Conservation (phyloP, 768 basidiomycete species). For the Phylloporus sp. region DNA sequence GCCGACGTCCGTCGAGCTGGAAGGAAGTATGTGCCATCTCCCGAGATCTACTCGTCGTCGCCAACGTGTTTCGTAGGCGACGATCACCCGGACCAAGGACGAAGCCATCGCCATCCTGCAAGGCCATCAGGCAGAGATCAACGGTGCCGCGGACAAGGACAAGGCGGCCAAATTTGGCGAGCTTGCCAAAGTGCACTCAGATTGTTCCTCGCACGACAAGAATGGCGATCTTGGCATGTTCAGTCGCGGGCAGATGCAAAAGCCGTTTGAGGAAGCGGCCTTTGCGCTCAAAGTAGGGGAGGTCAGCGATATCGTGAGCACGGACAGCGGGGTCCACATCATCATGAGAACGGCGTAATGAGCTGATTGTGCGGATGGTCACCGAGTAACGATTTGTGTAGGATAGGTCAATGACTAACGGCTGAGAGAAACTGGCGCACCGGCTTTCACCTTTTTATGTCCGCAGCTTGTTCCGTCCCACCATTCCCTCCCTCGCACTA, state of each 20-base stretch:
- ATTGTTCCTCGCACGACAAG: constrained; percentile 81
- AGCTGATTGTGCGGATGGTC: constrained; percentile 20
- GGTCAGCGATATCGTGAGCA: constrained; percentile 77
- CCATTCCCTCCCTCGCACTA: too few species aligned
- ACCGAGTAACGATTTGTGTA: background rate
- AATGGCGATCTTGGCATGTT: constrained; percentile 90
- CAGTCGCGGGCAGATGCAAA: constrained; percentile 88
- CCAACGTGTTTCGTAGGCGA: constrained; percentile 37
- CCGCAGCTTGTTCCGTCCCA: background rate
- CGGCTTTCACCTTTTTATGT: background rate
- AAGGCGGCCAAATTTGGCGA: constrained; percentile 62
- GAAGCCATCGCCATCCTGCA: constrained; percentile 82
- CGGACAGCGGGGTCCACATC: constrained; percentile 94
- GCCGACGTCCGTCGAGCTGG: constrained; percentile 77
- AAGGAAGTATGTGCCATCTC: constrained; percentile 55
- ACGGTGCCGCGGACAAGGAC: constrained; percentile 33
- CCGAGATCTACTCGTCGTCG: background rate
- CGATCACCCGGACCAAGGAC: constrained; percentile 82
- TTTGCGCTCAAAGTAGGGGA: constrained; percentile 66
- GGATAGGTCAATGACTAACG: background rate
- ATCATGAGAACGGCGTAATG: constrained; percentile 75
- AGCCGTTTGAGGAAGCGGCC: constrained; percentile 89
- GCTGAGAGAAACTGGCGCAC: background rate
- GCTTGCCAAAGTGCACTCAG: constrained; percentile 73
- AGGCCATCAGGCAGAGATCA: constrained; percentile 58